A percentile compares a stretch with the other conserved stretches of the same genome.
These are phyloP conservation scores for Maudiozyma barnettii DNA, from an alignment of 805 yeast genomes.

Conservation along the genomic window DNA sequence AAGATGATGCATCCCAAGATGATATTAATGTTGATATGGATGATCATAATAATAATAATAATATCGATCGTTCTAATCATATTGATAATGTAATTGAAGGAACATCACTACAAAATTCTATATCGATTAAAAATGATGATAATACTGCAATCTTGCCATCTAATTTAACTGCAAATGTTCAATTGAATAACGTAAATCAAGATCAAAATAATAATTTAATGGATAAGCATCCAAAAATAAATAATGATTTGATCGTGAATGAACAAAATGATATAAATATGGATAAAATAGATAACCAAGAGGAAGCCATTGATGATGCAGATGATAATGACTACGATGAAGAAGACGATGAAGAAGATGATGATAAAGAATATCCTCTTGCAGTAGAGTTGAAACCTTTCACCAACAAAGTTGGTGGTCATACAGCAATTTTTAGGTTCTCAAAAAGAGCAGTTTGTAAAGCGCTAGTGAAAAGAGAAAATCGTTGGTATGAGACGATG, in stretches of 20 bases:
- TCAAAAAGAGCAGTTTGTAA: constrained; percentile 90
- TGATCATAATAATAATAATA: not conserved
- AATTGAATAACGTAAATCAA: not conserved
- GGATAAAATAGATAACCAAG: not conserved
- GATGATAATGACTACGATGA: constrained; percentile 17
- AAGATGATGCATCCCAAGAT: not conserved
- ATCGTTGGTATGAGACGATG: constrained; percentile 82
- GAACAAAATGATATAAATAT: not conserved
- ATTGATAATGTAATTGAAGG: no score
- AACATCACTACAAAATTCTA: no score
- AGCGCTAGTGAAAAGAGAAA: constrained; percentile 82
- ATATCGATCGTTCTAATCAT: no score
- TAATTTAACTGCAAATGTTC: not conserved
- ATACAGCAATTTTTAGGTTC: constrained; percentile 90
- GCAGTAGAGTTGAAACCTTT: constrained; percentile 89
- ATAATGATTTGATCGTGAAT: not conserved
- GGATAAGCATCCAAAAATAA: not conserved
- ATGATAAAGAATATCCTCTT: constrained; percentile 43
- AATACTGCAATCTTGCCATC: not conserved
- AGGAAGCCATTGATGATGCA: constrained; percentile 1
- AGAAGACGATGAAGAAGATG: constrained; percentile 21
- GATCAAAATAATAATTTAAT: not conserved
- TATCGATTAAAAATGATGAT: not conserved
- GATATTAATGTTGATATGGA: not conserved
- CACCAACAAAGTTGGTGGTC: constrained; percentile 94